Percentiles rank a stretch among this genome's conserved stretches.
Conservation (phyloP, 1,139 yeast species). For the Candida sp. region DNA sequence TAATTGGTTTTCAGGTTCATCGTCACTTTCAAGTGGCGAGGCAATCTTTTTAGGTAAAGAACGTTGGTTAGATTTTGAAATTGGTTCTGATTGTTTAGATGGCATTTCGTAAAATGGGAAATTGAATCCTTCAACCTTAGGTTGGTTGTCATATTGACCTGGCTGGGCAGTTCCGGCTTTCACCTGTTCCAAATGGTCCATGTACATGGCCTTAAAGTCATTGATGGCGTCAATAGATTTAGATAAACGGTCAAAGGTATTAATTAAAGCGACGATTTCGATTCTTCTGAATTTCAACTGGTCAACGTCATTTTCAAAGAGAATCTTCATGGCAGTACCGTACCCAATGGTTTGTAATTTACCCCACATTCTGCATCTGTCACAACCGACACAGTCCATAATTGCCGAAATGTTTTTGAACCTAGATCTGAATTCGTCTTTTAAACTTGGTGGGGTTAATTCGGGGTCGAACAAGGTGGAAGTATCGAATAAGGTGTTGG, state of each 20-base stretch:
- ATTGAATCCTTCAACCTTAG: constrained; percentile 26
- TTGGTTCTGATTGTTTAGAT: constrained; percentile 7
- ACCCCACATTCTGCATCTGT: constrained; percentile 97
- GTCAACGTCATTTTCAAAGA: constrained; percentile 60
- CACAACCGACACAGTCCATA: constrained; percentile 99
- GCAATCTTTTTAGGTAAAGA: constrained; percentile 2
- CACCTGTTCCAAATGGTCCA: constrained; percentile 40
- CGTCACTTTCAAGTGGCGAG: constrained; percentile 4
- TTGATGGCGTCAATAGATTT: constrained; percentile 77
- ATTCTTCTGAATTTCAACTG: constrained; percentile 63
- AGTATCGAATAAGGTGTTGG: constrained; percentile 42
- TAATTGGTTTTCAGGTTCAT: constrained; percentile 9
- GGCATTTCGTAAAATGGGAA: constrained; percentile 33
- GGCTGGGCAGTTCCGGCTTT: constrained; percentile 37
- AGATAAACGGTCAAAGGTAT: constrained; percentile 89
- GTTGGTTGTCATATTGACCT: constrained; percentile 37
- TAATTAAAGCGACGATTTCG: constrained; percentile 85
- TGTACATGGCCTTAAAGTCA: constrained; percentile 60
- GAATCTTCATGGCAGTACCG: constrained; percentile 89
- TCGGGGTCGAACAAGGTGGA: constrained; percentile 52
- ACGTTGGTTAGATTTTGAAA: constrained; percentile 3
- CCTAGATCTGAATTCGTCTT: constrained; percentile 80
- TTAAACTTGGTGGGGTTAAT: constrained; percentile 51
- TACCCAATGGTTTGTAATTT: constrained; percentile 96
- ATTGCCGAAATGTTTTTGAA: constrained; percentile 88